Base-by-base conservation (phyloP, 2,329 filamentous ascomycete species). In the Coleophoma crateriformis region DNA sequence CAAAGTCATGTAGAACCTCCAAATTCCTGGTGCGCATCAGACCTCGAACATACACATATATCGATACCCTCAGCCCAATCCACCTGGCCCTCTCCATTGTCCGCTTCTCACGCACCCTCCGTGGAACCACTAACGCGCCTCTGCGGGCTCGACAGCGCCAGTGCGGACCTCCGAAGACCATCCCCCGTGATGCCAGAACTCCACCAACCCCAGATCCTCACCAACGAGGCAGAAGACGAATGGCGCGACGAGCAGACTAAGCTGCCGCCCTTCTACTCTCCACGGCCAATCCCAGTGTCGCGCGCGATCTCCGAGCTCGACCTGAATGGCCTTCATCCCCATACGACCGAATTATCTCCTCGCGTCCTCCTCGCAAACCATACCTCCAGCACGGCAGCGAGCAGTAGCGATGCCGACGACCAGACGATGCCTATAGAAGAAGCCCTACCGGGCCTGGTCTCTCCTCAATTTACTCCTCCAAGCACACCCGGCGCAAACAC, bases 401-500 rank as follows among this genome's bases (percentile, higher is more conserved):
- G 27, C 27, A 27, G 27, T 27, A 27, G 27, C 27, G 8, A 27
- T 27, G 8, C 27, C 6, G 7, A 27, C 27, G 27, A 27, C 7
- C 27, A 27, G 6, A 27, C 27, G 6, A 27, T 10, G 7, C 27
- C 27, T 7, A 4, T 27, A 27, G 53, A 58, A 3, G 45, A 48
- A 11, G 47, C 56, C 15, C 53, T 66, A 20, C 64, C 64, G 4
- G 64, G 54, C 4, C 82, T 94, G 44, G 84, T 96, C 55, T 96
- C 92, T 66, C 88, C 88, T 46, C 87, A 87, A 56, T 96, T 90
- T 68, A 90, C 84, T 7, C 87, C 88, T 13, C 85, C 86, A 33
- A 71, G 76, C 8, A 85, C 82, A 0, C 82, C 82, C 0, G 82
- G 81, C 4, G 74, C 75, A 6, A 68, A 75, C 22, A 84, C 80